Evolutionary conservation across 2,329 filamentous ascomycete genomes (phyloP).

Genomic region (Fusarium sp.): DNA sequence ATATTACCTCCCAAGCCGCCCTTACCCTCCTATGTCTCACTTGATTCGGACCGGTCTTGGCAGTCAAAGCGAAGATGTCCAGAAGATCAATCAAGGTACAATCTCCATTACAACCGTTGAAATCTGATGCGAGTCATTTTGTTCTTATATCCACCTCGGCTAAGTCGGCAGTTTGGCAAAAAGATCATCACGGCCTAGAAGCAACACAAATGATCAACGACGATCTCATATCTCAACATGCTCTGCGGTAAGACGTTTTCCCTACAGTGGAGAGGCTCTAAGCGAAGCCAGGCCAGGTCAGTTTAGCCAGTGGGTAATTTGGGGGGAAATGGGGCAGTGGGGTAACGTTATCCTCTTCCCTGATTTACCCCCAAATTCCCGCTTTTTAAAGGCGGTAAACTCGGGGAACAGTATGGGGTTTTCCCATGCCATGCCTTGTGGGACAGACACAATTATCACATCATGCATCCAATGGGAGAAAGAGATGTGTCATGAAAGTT

Average conservation of each 20-base stretch:
- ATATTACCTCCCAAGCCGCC: background rate
- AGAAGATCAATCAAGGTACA: background rate
- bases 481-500: background rate
- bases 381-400: constrained; percentile 7
- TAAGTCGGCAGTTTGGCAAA: background rate
- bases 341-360: background rate
- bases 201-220: background rate
- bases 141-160: background rate
- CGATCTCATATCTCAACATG: background rate
- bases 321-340: background rate
- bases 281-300: background rate
- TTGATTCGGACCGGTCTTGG: background rate
- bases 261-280: background rate
- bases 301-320: constrained; percentile 8
- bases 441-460: background rate
- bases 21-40: background rate
- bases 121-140: background rate
- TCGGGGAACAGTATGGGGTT: background rate
- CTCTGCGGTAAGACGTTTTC: background rate
- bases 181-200: background rate
- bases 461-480: background rate
- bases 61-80: background rate
- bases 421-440: background rate
- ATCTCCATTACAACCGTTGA: background rate
- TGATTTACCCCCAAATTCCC: constrained; percentile 7